Base-by-base conservation (phyloP, 2,329 filamentous ascomycete genomes). In the Alternaria triticimaculans region DNA sequence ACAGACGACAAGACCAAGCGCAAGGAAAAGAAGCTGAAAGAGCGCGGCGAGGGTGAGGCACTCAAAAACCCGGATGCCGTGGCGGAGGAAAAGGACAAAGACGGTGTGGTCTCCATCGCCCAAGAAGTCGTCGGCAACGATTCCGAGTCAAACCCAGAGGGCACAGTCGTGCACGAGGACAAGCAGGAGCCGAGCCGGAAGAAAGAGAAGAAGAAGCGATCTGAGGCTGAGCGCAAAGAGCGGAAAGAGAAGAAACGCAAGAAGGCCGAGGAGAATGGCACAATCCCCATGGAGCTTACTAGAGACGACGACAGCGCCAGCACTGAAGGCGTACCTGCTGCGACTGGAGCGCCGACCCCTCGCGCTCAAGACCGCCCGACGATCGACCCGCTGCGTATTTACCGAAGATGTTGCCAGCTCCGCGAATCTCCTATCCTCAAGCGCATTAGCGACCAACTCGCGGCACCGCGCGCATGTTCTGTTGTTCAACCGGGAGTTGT, bases 141-240 rank as follows among this genome's bases (percentile, higher is more conserved):
- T 6, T 79, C 83, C 5, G 70, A 72, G 5, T 73, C 77, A 5
- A 85, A 85, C 64, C 80, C 80, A 44, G 76, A 79, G 61, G 74
- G 78, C 71, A 76, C 73, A 48, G 41, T 78, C 46, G 64, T 68
- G 44, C 79, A 79, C 7, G 71, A 78, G 55, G 66, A 77, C 64
- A 68, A 80, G 76, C 75, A 77, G 55, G 76, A 76, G 44, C 73
- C 81, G 1, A 89, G 84, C 8, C 90, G 90, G 72, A 97, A 96
- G 81, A 96, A 93, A 80, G 94, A 97, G 76, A 97, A 97, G 85
- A 97, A 97, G 82, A 97, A 97, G 83, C 90, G 91, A 69, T 97
- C 92, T 44, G 95, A 97, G 77, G 94, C 95, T 63, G 95, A 97
- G 80, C 87, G 94, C 45, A 97, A 96, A 77, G 93, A 96, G 64